A percentile compares a stretch with the other conserved stretches of the same genome.
Evolutionary conservation across 352 stramenopile genomes (phyloP).

Genomic region (Phytophthora citricola): DNA sequence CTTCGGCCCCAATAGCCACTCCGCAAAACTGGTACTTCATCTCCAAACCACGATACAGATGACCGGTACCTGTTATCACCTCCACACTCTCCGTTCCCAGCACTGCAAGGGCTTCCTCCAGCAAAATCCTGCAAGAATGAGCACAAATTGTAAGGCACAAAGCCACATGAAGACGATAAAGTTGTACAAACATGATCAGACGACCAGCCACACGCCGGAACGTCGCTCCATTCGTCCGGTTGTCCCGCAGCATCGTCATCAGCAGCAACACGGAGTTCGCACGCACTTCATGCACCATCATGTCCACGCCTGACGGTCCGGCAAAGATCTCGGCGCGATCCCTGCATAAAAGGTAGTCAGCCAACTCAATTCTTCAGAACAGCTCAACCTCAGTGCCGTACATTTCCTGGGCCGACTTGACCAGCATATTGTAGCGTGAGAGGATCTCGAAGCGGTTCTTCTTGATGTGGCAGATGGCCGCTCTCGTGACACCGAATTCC

Average conservation of each 20-base stretch:
- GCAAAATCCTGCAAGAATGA: conserved; percentile 42
- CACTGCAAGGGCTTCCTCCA: conserved; percentile 59
- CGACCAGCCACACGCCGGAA: conserved; percentile 52
- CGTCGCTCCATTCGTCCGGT: conserved; percentile 22
- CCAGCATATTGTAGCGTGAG: conserved; percentile 64
- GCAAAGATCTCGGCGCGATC: conserved; percentile 45
- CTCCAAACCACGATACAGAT: conserved; percentile 40
- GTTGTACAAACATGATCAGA: conserved; percentile 49
- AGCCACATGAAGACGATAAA: not conserved
- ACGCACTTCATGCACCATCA: conserved; percentile 53
- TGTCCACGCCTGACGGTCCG: conserved; percentile 27
- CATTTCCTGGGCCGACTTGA: conserved; percentile 64
- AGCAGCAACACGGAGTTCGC: conserved; percentile 52
- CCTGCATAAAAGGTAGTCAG: conserved; percentile 14
- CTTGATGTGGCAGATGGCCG: conserved; percentile 82
- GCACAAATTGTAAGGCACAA: not conserved
- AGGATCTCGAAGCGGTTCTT: conserved; percentile 80
- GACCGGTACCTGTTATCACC: conserved; percentile 39
- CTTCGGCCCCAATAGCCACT: conserved; percentile 48
- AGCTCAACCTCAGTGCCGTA: conserved; percentile 19
- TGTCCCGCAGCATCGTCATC: conserved; percentile 57
- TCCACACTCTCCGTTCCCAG: conserved; percentile 41
- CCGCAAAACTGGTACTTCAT: conserved; percentile 41
- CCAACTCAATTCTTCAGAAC: not conserved
- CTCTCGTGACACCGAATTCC: conserved; percentile 74